These are phyloP conservation scores for Emmonsiellopsis sp. DNA, from an alignment of 2,329 filamentous ascomycete genomes.

Conservation along the genomic window DNA sequence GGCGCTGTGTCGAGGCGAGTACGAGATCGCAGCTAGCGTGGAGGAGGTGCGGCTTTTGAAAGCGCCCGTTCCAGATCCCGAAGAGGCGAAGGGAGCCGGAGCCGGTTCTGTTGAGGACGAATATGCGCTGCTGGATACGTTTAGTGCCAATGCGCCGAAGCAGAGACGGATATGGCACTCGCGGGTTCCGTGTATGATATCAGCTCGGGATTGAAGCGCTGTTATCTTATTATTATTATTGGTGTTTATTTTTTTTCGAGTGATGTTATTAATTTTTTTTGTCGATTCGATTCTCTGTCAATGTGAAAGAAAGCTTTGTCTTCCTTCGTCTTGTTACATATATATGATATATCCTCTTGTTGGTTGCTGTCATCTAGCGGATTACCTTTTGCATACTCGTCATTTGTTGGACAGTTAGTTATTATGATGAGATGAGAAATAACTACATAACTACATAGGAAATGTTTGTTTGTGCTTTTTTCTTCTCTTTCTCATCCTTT, in stretches of 20 bases:
- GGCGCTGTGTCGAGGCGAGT: constrained; percentile 68
- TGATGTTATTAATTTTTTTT: background rate
- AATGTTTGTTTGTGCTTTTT: too few species aligned
- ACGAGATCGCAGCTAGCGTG: constrained; percentile 70
- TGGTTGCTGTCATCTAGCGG: too few species aligned
- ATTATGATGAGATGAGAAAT: too few species aligned
- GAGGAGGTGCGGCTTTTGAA: constrained; percentile 61
- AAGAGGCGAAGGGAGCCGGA: constrained; percentile 14
- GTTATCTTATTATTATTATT: background rate
- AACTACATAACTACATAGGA: too few species aligned
- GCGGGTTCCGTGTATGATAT: constrained; percentile 23
- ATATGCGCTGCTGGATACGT: constrained; percentile 7
- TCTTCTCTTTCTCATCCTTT: too few species aligned
- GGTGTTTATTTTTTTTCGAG: background rate
- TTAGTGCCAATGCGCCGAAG: constrained; percentile 10
- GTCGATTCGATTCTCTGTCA: too few species aligned
- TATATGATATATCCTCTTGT: too few species aligned
- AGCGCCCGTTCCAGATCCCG: constrained; percentile 7
- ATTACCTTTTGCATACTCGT: too few species aligned
- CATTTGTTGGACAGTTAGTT: too few species aligned
- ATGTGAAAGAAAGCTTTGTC: too few species aligned
- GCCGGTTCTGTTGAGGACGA: background rate
- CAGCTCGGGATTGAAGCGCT: constrained; percentile 12
- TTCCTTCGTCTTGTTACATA: too few species aligned
- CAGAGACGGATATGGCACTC: constrained; percentile 26